Evolutionary conservation across 2,329 filamentous ascomycete genomes (phyloP), one percentile per base, ranked within the genome.

Genomic region (Colletotrichum higginsianum): DNA sequence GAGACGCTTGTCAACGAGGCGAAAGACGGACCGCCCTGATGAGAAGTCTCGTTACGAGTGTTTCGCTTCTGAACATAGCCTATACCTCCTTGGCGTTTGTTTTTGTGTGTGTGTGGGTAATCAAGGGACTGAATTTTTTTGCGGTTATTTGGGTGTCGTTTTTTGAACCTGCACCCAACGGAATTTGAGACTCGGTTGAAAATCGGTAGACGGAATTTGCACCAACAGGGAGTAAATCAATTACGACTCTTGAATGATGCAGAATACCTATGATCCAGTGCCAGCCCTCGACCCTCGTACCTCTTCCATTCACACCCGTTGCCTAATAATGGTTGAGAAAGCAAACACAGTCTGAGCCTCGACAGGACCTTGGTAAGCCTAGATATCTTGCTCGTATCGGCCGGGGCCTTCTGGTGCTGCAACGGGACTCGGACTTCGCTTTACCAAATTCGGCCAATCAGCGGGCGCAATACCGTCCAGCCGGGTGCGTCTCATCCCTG

Each of bases 381-480:
- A 61, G 30, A 63, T 30, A 52, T 56, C 15, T 49, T 30, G 44
- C 46, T 44, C 53, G 52, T 58, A 66, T 55, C 47, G 55, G 67
- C 47, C 40, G 61, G 61, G 52, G n/a, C 26, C 38, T 30, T 47
- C 42, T 56, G 12, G 42, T 53, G 47, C 47, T 50, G 66, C 38
- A 55, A 67, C 40, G n/a, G 65, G 30, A 47, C 58, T 46, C 67
- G 26, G 40, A 53, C 46, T 57, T 18, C 46, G 11, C 50, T 49
- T 26, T 40, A 56, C 16, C 13, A 9, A 46, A 26, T 47, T 49
- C 21, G 38, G n/a, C 69, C 69, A 72, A 72, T 72, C 66, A 69
- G 23, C 38, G 23, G 46, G 38, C 23, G 30, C 58, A 38, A 64
- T 60, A 46, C 35, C 42, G 44, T 55, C 46, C 58, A 47, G 30